Percentiles rank a stretch among this genome's conserved stretches.
These are phyloP conservation scores for Fraxinus velutina DNA, from an alignment of 305 asterid genomes.

Conservation along the genomic window DNA sequence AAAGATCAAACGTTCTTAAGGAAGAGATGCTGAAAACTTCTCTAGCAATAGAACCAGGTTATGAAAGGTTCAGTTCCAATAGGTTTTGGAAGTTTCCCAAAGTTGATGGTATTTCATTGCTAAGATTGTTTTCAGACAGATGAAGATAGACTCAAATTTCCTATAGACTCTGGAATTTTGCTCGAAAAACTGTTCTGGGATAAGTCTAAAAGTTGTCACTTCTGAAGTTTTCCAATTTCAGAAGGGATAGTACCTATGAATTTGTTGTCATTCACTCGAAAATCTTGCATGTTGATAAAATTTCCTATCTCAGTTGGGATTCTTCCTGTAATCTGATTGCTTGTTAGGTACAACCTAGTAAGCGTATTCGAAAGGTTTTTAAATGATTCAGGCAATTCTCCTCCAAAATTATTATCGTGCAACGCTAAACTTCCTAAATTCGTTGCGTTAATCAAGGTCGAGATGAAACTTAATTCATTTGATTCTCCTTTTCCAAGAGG, in stretches of 20 bases:
- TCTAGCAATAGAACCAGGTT: constrained; percentile 20
- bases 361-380: too few species aligned
- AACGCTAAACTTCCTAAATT: constrained; percentile 19
- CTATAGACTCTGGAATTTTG: constrained; percentile 21
- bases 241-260: constrained; percentile 26
- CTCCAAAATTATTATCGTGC: constrained; percentile 19
- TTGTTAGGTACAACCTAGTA: too few species aligned
- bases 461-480: constrained; percentile 23
- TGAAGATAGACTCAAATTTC: constrained; percentile 17
- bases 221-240: constrained; percentile 14
- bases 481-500: constrained; percentile 22
- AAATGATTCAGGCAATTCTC: neutral
- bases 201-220: constrained; percentile 10
- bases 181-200: constrained; percentile 16
- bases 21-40: constrained; percentile 23
- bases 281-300: constrained; percentile 1
- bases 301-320: constrained; percentile 19
- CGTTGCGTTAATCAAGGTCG: constrained; percentile 12
- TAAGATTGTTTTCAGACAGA: constrained; percentile 17
- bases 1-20: constrained; percentile 19
- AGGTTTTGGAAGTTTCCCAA: constrained; percentile 17
- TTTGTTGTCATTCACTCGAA: constrained; percentile 19
- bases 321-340: too few species aligned
- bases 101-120: constrained; percentile 13
- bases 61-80: constrained; percentile 20